Base-by-base conservation (phyloP, 1,284 basidiomycete species). In the Tremellales sp. region DNA sequence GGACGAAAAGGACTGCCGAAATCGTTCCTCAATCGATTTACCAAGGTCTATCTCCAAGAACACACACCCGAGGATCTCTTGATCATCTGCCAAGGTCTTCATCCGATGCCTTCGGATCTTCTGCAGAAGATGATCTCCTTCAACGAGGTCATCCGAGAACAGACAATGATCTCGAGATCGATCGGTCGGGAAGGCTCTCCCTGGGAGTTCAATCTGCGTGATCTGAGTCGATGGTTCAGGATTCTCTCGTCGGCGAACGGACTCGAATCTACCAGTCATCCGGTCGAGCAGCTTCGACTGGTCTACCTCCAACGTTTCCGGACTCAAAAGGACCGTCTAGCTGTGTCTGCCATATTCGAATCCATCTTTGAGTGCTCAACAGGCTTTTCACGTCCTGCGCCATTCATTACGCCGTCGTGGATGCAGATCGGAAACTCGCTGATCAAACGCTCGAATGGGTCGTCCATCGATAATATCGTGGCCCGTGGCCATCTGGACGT, bases 201-300 rank as follows among this genome's bases (percentile, higher is more conserved):
- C 1, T 99, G 95, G 95, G 95, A 99, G 67, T 97, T 99, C 77
- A 99, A 99, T 66, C 77, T 99, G 43, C 86, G 95, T 31, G 95
- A 99, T 71, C 79, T 97, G 33, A 82, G 94, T 52, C 83, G 95
- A 41, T 98, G 95, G 94, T 73, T 81, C 42, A 62, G 65, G 5
- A 69, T 81, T 18, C 58, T 78, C 8, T 67, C 73, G 36, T 53
- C 65, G 12, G 58, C 65, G 27, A 72, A 76, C 24, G 85, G 82
- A 0, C 73, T 81, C 19, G 81, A 92, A 47, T 63, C 81, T 13
- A 72, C 66, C 18, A 59, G 66, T n/a, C 77, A 83, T 56, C 85
- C 88, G 0, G 71, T 75, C 16, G 78, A 82, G 40, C 82, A 83
- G 59, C 75, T 93, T 10, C 78, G 79, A 13, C 79, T 81, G 38